Evolutionary conservation across 768 basidiomycete genomes (phyloP).

Genomic region (Suillus ampliporus): DNA sequence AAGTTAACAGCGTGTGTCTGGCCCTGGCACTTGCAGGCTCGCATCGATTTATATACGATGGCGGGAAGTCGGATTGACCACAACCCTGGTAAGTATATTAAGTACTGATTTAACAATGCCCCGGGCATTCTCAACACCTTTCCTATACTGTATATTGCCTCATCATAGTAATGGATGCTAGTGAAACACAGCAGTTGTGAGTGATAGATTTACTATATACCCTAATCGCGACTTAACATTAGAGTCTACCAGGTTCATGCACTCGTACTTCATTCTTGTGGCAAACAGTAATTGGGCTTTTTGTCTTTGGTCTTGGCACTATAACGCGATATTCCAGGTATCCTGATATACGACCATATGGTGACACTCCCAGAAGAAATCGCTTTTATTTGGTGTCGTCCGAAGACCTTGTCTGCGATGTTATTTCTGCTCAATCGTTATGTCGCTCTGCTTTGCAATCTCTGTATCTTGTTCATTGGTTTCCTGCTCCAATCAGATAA

Average conservation of each 20-base stretch:
- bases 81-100: no score
- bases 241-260: constrained; percentile 1
- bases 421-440: constrained; percentile 60
- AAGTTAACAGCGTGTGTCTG: no score
- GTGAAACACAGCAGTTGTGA: background rate
- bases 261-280: background rate
- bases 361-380: constrained; percentile 43
- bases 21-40: no score
- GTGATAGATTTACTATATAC: no score
- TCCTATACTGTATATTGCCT: background rate
- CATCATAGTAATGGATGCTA: background rate
- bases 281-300: constrained; percentile 5
- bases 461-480: constrained; percentile 35
- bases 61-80: no score
- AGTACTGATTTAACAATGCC: no score
- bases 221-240: background rate
- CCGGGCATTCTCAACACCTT: background rate
- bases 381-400: constrained; percentile 50
- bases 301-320: background rate
- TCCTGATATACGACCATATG: constrained; percentile 37
- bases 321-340: constrained; percentile 18
- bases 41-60: no score
- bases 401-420: constrained; percentile 43
- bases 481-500: constrained; percentile 25
- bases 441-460: constrained; percentile 46